Conservation (phyloP, 2,329 filamentous ascomycete species). For the Trichoderma semiorbis region DNA sequence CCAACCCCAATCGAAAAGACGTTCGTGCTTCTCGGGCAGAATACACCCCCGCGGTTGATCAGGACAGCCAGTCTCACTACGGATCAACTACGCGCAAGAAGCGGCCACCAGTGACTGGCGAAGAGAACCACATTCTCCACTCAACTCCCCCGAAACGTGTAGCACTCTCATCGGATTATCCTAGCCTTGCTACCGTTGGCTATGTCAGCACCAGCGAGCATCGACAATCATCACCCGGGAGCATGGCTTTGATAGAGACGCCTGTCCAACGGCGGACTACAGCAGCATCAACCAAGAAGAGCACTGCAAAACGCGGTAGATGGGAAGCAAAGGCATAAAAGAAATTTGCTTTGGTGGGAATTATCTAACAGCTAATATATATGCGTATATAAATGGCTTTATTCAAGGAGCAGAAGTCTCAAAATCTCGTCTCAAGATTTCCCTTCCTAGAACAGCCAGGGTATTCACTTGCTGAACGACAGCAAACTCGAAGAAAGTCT, state of each 20-base stretch:
- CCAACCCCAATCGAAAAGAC: conserved; percentile 3
- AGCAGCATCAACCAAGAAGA: background rate
- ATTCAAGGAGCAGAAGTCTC: conserved; percentile 4
- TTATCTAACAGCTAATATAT: background rate
- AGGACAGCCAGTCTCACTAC: conserved; percentile 5
- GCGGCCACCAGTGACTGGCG: conserved; percentile 20
- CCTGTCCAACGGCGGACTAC: conserved; percentile 11
- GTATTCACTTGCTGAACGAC: conserved; percentile 46
- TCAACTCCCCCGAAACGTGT: conserved; percentile 25
- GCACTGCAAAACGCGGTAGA: background rate
- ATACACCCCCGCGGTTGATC: background rate
- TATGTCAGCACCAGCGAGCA: conserved; percentile 15
- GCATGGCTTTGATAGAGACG: background rate
- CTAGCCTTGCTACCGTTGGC: conserved; percentile 15
- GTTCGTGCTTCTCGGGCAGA: background rate
- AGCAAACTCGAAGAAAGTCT: conserved; percentile 48
- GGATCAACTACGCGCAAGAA: conserved; percentile 22
- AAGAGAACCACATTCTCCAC: conserved; percentile 18
- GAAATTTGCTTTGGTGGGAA: background rate
- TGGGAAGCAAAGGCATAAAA: conserved; percentile 16
- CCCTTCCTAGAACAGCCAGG: conserved; percentile 45
- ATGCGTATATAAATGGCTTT: background rate
- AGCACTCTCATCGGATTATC: conserved; percentile 25
- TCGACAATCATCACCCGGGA: conserved; percentile 22
- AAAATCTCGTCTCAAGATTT: conserved; percentile 43